Base-by-base conservation (phyloP, 2,329 filamentous ascomycete species). In the Myriosclerotinia duriaeana region DNA sequence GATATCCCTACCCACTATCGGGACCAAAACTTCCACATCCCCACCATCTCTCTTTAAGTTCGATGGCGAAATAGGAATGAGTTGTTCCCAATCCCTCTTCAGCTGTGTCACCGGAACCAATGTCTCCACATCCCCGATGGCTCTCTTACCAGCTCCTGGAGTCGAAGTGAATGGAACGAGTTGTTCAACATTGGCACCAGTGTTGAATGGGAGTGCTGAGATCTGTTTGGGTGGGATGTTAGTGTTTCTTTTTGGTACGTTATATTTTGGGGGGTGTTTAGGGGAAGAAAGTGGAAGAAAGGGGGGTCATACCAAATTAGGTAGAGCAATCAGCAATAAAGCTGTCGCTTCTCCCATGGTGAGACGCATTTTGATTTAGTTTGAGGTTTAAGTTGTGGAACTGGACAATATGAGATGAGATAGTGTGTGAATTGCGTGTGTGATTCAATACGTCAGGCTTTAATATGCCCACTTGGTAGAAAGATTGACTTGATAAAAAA, bases 251-350 rank as follows among this genome's bases (percentile, higher is more conserved):
- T 5, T 15, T 15, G 30, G 15, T 44, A 15, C 5, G 40, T 2
- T 12, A 17, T 44, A 5, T 44, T 12, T 15, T 44, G 40, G 40
- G 5, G 15, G 15, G 40, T 44, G 14, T 15, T 46, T 5, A 2
- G 30, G 12, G 36, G 38, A 48, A 1, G 46, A 11, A 11, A 22
- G 30, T 34, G 30, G 30, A 34, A 34, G 30, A 34, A 34, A 34
- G 4, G 30, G 14, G 42, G 17, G 26, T 15, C 42, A 17, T 20
- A 65, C 62, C 15, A 65, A 38, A 3, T 26, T 40, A 11, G 62
- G 62, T 3, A 65, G 6, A 50, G 62, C 53, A 50, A 65, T 15
- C 7, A 65, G 15, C 42, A 65, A 15, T 15, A 65, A 26, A 2
- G 30, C 53, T 40, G 53, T n/a, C 4, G 42, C 40, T 65, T 65